Evolutionary conservation across 176 grass and related monocot species (phyloP).

Genomic region (Oryza rufipogon): DNA sequence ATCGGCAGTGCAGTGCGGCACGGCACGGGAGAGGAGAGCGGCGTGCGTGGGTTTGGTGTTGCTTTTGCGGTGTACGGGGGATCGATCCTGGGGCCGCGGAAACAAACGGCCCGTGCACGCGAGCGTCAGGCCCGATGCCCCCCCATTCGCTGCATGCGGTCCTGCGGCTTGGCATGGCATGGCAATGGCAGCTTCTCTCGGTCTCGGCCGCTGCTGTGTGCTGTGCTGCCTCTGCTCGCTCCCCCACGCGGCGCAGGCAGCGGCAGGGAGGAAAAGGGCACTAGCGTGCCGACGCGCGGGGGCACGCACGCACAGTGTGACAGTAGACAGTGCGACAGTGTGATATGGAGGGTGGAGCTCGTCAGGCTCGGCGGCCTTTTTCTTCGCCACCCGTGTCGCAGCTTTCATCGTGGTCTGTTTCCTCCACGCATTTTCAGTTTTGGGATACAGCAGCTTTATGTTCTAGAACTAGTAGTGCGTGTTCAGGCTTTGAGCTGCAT

Average conservation of each 20-base stretch:
- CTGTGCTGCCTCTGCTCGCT: neutral
- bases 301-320: neutral
- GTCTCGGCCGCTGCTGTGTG: too few species aligned
- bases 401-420: constrained; percentile 16
- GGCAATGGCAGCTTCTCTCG: constrained; percentile 2
- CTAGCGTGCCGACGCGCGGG: constrained; percentile 34
- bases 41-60: too few species aligned
- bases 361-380: neutral
- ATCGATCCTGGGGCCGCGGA: too few species aligned
- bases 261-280: neutral
- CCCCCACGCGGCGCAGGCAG: neutral
- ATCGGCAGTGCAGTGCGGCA: too few species aligned
- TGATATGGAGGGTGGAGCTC: neutral
- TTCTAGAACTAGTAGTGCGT: neutral
- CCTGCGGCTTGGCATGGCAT: neutral
- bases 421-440: neutral
- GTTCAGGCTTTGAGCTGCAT: neutral
- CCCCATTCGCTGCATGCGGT: too few species aligned
- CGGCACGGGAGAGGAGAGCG: too few species aligned
- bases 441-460: neutral
- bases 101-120: too few species aligned
- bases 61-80: too few species aligned
- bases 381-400: neutral
- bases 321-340: neutral
- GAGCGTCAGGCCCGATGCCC: too few species aligned